A percentile compares a stretch with the other conserved stretches of the same genome.
phyloP scores from a whole-genome alignment of 371 early-diverging fungal genomes.

The Circinella minor region DNA sequence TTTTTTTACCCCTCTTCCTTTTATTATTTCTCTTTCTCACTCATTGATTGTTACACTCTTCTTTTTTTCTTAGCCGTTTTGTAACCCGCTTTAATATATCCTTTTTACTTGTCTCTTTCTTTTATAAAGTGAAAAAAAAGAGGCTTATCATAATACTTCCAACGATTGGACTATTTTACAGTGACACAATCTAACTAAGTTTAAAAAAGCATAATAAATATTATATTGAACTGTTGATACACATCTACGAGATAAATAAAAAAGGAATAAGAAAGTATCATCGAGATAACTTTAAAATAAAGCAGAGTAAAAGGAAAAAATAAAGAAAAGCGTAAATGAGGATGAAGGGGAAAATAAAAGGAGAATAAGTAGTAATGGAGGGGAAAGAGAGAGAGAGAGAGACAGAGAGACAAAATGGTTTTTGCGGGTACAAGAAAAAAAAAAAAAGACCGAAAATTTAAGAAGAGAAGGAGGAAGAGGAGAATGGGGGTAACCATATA shows the following conservation, averaged over 20 bases:
- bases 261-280: not conserved
- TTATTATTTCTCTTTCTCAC: too few relatives aligned
- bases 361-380: too few relatives aligned
- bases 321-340: not conserved
- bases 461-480: not conserved
- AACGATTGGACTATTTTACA: not conserved
- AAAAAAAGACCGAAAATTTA: not conserved
- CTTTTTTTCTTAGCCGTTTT: too few relatives aligned
- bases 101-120: not conserved
- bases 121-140: not conserved
- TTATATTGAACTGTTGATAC: slow-evolving; percentile 10
- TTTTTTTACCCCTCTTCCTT: too few relatives aligned
- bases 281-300: not conserved
- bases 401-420: too few relatives aligned
- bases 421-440: not conserved
- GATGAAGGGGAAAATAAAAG: not conserved
- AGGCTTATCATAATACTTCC: not conserved
- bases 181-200: slow-evolving; percentile 3
- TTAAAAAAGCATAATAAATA: slow-evolving; percentile 11
- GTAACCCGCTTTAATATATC: too few relatives aligned
- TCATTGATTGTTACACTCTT: too few relatives aligned
- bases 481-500: too few relatives aligned
- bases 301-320: not conserved
- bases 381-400: too few relatives aligned
- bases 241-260: slow-evolving; percentile 6